Conservation (phyloP, 2,329 filamentous ascomycete genomes). For the Dryadomyces quercus-mongolicae region DNA sequence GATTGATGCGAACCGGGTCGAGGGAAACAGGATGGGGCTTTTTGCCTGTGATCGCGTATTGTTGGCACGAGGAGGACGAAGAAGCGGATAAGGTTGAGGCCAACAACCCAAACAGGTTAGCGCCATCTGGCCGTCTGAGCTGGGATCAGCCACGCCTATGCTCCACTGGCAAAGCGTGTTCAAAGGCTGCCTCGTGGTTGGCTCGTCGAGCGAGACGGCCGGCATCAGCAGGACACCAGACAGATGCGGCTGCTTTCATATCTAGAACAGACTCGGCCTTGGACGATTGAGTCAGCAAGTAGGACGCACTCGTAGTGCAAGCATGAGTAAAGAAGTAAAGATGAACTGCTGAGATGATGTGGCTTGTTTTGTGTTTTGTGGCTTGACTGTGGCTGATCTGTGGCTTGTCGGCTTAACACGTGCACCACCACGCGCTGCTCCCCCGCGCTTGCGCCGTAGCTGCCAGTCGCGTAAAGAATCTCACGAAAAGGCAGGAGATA, state of each 20-base stretch:
- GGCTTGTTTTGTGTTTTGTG: too few species aligned
- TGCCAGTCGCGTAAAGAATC: conserved; percentile 2
- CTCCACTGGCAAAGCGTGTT: conserved; percentile 10
- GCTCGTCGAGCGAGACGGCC: background rate
- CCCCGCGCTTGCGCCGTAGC: background rate
- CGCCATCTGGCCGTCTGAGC: background rate
- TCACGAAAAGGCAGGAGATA: background rate
- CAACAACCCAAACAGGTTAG: conserved; percentile 1
- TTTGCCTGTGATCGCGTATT: conserved; percentile 8
- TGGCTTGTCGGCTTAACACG: too few species aligned
- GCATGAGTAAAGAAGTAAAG: too few species aligned
- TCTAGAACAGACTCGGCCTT: too few species aligned
- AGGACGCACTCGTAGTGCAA: too few species aligned
- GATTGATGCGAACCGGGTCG: too few species aligned
- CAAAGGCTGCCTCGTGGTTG: conserved; percentile 10
- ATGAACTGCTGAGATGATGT: too few species aligned
- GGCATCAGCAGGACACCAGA: background rate
- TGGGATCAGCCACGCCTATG: conserved; percentile 3
- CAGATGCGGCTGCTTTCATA: too few species aligned
- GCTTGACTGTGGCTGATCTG: too few species aligned
- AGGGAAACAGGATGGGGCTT: background rate
- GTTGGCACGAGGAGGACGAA: conserved; percentile 7
- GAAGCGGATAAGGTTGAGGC: conserved; percentile 1
- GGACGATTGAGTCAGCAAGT: too few species aligned
- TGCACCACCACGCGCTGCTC: background rate